Conservation (phyloP, 2,329 filamentous ascomycete genomes). For the Cladosporium cucumerinum region DNA sequence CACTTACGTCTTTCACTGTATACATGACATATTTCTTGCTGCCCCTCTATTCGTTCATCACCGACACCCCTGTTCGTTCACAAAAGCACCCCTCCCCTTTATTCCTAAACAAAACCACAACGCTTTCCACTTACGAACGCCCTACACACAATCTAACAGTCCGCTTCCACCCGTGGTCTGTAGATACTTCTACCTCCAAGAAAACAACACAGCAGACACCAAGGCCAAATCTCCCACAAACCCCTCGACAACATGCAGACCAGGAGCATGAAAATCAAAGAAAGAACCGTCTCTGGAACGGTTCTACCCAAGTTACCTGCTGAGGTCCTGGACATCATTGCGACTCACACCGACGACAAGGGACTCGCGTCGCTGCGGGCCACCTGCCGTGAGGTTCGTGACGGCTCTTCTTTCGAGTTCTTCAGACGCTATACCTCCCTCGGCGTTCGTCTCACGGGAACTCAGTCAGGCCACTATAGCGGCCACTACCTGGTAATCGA, state of each 20-base stretch:
- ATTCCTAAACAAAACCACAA: background rate
- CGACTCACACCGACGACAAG: background rate
- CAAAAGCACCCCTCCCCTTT: no score
- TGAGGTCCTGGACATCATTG: background rate
- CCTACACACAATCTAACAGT: background rate
- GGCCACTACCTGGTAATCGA: background rate
- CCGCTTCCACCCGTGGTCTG: no score
- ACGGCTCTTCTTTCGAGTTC: background rate
- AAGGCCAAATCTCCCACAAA: background rate
- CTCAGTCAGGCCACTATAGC: background rate
- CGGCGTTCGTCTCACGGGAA: background rate
- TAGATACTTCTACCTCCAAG: no score
- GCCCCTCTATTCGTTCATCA: no score
- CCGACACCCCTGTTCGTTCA: no score
- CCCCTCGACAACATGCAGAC: background rate
- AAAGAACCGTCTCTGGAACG: background rate
- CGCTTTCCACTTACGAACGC: background rate
- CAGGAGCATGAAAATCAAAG: background rate
- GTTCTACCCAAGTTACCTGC: background rate
- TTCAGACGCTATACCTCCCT: background rate
- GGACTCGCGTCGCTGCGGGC: background rate
- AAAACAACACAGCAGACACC: no score
- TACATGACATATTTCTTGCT: no score
- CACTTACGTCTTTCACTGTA: no score
- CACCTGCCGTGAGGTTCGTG: background rate